Base-by-base conservation (phyloP, 495 filamentous ascomycete species). In the Halenospora varia region DNA sequence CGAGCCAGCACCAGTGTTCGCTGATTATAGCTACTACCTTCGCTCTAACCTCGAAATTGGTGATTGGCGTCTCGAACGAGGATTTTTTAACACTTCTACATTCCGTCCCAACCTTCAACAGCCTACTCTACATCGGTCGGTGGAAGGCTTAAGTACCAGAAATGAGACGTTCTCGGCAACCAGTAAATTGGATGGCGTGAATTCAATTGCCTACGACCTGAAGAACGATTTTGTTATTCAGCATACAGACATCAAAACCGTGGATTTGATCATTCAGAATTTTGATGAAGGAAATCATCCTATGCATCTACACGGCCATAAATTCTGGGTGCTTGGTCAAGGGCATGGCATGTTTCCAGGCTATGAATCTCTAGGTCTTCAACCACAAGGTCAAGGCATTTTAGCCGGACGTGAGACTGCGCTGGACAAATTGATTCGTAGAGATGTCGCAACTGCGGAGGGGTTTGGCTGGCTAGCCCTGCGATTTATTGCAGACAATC, bases 241-340 rank as follows among this genome's bases (percentile, higher is more conserved):
- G 4, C 66, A 76, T 57, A 62, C 60, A 41, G 59, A 51, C 1
- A 53, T 70, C 46, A 76, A 86, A 25, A 68, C 77, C 4, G 79
- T 88, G 26, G 82, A 87, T 57, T 62, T 88, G n/a, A 68, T 88
- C 18, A 73, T 88, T 45, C 82, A 87, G 67, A 87, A 86, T 66
- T 72, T 79, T 51, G 82, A 86, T 48, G 73, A 74, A 62, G 81
- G 81, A 42, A 73, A 77, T 56, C 85, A 88, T 54, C 85, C 85
- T 0, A 81, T 85, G 68, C 85, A 88, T 64, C 68, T 88, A 23
- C 85, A 88, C 62, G 85, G 85, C 11, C 75, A 83, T 53, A 71
- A 77, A 23, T 80, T 87, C 73, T 85, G 74, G 69, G 70, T 85
- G 13, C 68, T 85, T 0, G 81, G 77, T 22, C 66, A 73, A 45